Evolutionary conservation across 2,329 filamentous ascomycete species (phyloP).

Genomic region (Fusarium sp.): DNA sequence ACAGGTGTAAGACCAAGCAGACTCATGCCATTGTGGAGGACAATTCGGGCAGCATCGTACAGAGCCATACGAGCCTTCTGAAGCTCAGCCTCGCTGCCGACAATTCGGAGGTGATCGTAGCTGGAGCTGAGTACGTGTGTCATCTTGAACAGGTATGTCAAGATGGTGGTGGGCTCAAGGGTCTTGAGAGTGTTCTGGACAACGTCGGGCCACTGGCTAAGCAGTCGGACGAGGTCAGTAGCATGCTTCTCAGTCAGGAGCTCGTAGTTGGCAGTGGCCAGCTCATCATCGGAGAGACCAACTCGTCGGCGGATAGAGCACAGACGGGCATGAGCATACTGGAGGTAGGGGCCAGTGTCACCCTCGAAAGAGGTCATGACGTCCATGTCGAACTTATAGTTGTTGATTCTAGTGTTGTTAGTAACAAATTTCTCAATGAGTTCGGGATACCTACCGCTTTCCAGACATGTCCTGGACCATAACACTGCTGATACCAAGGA

Average conservation of each 20-base stretch:
- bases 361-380: slow-evolving; percentile 86
- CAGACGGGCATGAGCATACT: slow-evolving; percentile 82
- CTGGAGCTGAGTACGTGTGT: slow-evolving; percentile 81
- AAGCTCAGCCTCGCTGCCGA: slow-evolving; percentile 79
- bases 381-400: slow-evolving; percentile 80
- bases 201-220: slow-evolving; percentile 88
- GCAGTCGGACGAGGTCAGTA: slow-evolving; percentile 74
- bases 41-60: slow-evolving; percentile 78
- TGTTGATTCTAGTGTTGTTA: slow-evolving; percentile 60
- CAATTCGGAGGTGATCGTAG: slow-evolving; percentile 83
- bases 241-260: slow-evolving; percentile 78
- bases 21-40: slow-evolving; percentile 84
- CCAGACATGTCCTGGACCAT: slow-evolving; percentile 99
- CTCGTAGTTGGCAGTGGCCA: slow-evolving; percentile 70
- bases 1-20: slow-evolving; percentile 82
- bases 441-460: slow-evolving; percentile 71
- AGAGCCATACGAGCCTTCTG: slow-evolving; percentile 75
- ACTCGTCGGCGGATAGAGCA: slow-evolving; percentile 70
- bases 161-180: slow-evolving; percentile 71
- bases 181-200: slow-evolving; percentile 86
- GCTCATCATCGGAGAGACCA: slow-evolving; percentile 62
- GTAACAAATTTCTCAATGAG: background rate
- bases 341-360: slow-evolving; percentile 85
- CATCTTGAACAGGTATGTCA: slow-evolving; percentile 83
- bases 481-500: slow-evolving; percentile 89